Evolutionary conservation across 305 asterid genomes (phyloP).

Genomic region (Nicotiana rustica): DNA sequence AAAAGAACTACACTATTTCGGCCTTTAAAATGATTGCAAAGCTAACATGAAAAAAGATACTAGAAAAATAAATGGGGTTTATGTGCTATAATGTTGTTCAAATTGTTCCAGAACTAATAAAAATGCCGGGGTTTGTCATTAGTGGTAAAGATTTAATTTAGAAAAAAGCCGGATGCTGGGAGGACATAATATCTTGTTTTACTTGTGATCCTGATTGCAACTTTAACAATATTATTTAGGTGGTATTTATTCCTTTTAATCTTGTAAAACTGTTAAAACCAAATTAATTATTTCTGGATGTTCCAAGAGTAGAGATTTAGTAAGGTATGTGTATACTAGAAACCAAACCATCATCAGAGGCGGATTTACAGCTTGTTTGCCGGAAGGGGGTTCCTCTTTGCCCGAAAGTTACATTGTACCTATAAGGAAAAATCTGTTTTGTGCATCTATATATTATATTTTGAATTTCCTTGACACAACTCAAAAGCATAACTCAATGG

Average conservation of each 20-base stretch:
- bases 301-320: neutral
- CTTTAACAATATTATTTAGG: neutral
- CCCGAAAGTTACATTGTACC: too few relatives aligned
- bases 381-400: too few relatives aligned
- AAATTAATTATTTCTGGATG: neutral
- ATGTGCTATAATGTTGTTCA: neutral
- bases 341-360: neutral
- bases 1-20: neutral
- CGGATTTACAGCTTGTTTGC: too few relatives aligned
- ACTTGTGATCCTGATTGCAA: slow-evolving; percentile 8
- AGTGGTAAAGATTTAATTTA: neutral
- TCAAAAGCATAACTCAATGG: too few relatives aligned
- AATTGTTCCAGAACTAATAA: neutral
- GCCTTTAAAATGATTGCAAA: neutral
- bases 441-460: too few relatives aligned
- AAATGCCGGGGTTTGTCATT: neutral
- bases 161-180: neutral
- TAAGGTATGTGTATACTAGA: neutral
- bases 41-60: neutral
- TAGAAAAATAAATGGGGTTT: neutral
- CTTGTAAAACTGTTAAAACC: neutral
- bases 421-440: too few relatives aligned
- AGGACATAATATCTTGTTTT: neutral
- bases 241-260: neutral
- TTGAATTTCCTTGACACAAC: too few relatives aligned